A percentile compares a stretch with the other conserved stretches of the same genome.
These are phyloP conservation scores for Russula sp. DNA, from an alignment of 768 basidiomycete genomes.

Conservation along the genomic window DNA sequence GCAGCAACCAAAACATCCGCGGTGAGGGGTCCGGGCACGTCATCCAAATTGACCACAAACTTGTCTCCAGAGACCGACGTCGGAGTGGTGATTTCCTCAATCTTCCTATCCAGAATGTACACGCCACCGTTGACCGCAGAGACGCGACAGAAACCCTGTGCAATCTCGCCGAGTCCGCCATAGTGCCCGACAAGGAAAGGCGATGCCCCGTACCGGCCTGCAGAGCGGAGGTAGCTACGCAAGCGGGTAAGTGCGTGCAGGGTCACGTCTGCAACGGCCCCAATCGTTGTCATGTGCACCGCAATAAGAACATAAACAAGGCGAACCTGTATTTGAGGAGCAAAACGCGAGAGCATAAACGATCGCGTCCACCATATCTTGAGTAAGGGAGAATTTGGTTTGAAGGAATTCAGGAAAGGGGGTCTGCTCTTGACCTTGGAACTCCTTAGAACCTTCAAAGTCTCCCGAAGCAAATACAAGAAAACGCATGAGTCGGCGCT, in stretches of 20 bases:
- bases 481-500: slow-evolving; percentile 90
- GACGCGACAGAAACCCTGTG: slow-evolving; percentile 87
- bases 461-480: slow-evolving; percentile 76
- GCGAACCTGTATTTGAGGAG: slow-evolving; percentile 52
- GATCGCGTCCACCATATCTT: slow-evolving; percentile 58
- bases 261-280: slow-evolving; percentile 54
- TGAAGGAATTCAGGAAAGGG: slow-evolving; percentile 66
- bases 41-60: slow-evolving; percentile 53
- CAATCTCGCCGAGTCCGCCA: slow-evolving; percentile 87
- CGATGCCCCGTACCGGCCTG: slow-evolving; percentile 82
- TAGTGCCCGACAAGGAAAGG: slow-evolving; percentile 95
- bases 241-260: slow-evolving; percentile 65
- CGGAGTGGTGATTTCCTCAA: slow-evolving; percentile 35
- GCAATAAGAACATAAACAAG: background rate
- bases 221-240: slow-evolving; percentile 68
- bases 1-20: slow-evolving; percentile 58
- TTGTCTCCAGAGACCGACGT: slow-evolving; percentile 7
- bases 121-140: slow-evolving; percentile 77
- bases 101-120: slow-evolving; percentile 63
- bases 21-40: slow-evolving; percentile 56
- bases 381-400: slow-evolving; percentile 59
- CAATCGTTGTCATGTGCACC: slow-evolving; percentile 15
- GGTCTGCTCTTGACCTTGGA: slow-evolving; percentile 52
- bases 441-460: slow-evolving; percentile 61
- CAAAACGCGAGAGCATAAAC: slow-evolving; percentile 78